These are phyloP conservation scores for Dichomitus squalens DNA, from an alignment of 1,284 basidiomycete genomes.

Conservation along the genomic window DNA sequence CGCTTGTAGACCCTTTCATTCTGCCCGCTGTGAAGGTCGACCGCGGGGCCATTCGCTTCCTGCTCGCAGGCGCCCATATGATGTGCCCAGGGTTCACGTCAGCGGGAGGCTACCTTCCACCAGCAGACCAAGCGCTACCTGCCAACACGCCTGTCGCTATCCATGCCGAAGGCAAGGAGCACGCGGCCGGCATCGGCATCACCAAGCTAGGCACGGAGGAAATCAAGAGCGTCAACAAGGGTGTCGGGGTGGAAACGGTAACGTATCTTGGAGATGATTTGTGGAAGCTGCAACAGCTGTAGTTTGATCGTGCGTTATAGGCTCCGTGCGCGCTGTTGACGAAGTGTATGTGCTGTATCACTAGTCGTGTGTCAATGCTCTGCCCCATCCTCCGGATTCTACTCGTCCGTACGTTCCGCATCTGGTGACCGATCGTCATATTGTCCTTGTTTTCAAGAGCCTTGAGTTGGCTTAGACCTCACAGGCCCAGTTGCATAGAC, in stretches of 20 bases:
- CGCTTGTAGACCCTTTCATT: conserved; percentile 78
- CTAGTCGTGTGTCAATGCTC: background rate
- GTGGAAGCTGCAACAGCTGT: conserved; percentile 79
- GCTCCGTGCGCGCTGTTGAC: background rate
- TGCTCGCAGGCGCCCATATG: conserved; percentile 93
- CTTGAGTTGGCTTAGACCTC: no score
- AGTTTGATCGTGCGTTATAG: conserved; percentile 29
- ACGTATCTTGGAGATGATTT: conserved; percentile 90
- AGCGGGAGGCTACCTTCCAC: conserved; percentile 86
- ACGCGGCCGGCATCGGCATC: conserved; percentile 88
- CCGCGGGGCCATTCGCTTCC: conserved; percentile 96
- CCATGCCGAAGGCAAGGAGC: conserved; percentile 94
- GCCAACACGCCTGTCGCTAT: conserved; percentile 83
- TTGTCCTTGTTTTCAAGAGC: no score
- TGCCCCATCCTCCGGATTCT: no score
- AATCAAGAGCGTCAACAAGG: conserved; percentile 89
- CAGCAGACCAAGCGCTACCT: conserved; percentile 68
- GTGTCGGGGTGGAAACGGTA: conserved; percentile 86
- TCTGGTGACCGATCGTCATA: no score
- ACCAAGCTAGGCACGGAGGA: conserved; percentile 87
- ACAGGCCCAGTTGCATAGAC: no score
- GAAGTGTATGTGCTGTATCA: conserved; percentile 6
- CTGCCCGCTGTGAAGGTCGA: conserved; percentile 91
- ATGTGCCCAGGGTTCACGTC: conserved; percentile 98
- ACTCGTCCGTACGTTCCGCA: no score